Percentiles rank a stretch among this genome's conserved stretches.
phyloP scores from a whole-genome alignment of 208 protist genomes.

The Leishmania guyanensis region DNA sequence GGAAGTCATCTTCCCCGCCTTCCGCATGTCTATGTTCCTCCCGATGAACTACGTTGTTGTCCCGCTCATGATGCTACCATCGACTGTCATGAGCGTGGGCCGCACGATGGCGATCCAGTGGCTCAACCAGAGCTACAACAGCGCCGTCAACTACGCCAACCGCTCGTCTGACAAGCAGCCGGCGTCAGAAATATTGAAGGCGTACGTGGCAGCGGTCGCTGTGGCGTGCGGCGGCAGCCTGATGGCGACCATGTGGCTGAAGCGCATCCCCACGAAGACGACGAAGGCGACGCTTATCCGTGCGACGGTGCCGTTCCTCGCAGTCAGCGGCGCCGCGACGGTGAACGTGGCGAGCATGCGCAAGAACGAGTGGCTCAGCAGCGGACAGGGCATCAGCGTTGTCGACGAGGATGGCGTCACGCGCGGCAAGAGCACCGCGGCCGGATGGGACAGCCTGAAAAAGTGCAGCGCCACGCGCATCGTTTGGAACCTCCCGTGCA shows the following conservation, averaged over 20 bases:
- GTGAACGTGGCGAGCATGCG: slow-evolving; percentile 91
- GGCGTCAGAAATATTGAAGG: slow-evolving; percentile 73
- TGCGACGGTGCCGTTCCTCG: slow-evolving; percentile 83
- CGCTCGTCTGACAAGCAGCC: slow-evolving; percentile 90
- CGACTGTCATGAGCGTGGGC: slow-evolving; percentile 61
- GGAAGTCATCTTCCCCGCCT: slow-evolving; percentile 85
- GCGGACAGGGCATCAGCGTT: slow-evolving; percentile 75
- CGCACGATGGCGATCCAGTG: slow-evolving; percentile 90
- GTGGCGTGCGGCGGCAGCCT: slow-evolving; percentile 68
- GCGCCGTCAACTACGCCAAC: slow-evolving; percentile 95
- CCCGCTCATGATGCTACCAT: slow-evolving; percentile 88
- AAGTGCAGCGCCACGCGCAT: slow-evolving; percentile 82
- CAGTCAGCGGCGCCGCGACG: slow-evolving; percentile 77
- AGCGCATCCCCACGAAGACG: slow-evolving; percentile 53
- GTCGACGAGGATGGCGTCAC: slow-evolving; percentile 83
- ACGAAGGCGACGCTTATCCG: slow-evolving; percentile 68
- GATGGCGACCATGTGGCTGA: slow-evolving; percentile 65
- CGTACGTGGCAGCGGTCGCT: slow-evolving; percentile 78
- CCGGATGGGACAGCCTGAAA: slow-evolving; percentile 76
- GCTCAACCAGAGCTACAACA: slow-evolving; percentile 95
- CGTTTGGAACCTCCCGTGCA: slow-evolving; percentile 82
- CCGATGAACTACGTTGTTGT: slow-evolving; percentile 93
- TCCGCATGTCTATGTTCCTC: slow-evolving; percentile 93
- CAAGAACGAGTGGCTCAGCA: slow-evolving; percentile 87
- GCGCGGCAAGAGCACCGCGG: slow-evolving; percentile 70